phyloP scores from a whole-genome alignment of 2,329 filamentous ascomycete genomes.

The Penicillium sp. region DNA sequence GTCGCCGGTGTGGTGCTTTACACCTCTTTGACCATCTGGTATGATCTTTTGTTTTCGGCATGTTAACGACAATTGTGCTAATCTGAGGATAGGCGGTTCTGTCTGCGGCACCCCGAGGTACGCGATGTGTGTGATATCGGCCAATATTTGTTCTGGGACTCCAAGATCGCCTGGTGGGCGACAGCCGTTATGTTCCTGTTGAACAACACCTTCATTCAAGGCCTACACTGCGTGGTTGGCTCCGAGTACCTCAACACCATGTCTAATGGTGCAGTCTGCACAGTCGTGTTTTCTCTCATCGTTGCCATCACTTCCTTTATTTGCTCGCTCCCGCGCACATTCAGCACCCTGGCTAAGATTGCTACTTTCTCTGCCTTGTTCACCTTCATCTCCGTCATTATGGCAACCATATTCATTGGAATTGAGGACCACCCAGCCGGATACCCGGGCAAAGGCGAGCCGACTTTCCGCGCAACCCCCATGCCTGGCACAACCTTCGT shows the following conservation, averaged over 20 bases:
- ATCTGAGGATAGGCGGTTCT: constrained; percentile 70
- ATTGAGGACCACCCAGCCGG: constrained; percentile 71
- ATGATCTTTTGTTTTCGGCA: constrained; percentile 23
- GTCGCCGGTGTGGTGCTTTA: constrained; percentile 79
- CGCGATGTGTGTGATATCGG: constrained; percentile 92
- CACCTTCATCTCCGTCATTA: constrained; percentile 82
- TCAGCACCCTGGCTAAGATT: constrained; percentile 73
- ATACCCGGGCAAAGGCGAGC: constrained; percentile 61
- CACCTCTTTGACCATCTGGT: constrained; percentile 69
- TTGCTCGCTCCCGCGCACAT: constrained; percentile 81
- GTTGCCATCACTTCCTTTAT: constrained; percentile 72
- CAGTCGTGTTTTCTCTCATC: constrained; percentile 74
- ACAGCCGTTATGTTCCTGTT: constrained; percentile 84
- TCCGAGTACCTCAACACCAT: constrained; percentile 91
- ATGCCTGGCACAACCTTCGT: constrained; percentile 74
- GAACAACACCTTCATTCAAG: constrained; percentile 91
- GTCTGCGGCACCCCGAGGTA: constrained; percentile 83
- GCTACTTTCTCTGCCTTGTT: constrained; percentile 79
- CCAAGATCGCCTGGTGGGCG: constrained; percentile 66
- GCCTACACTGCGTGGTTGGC: constrained; percentile 77
- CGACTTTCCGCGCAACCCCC: constrained; percentile 67
- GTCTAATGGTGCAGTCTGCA: constrained; percentile 69
- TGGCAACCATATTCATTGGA: constrained; percentile 79
- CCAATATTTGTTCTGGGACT: constrained; percentile 89
- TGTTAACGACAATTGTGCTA: neutral